Evolutionary conservation across 2,329 filamentous ascomycete genomes (phyloP), one percentile per base, ranked within the genome.

Genomic region (Botrytis galanthina): DNA sequence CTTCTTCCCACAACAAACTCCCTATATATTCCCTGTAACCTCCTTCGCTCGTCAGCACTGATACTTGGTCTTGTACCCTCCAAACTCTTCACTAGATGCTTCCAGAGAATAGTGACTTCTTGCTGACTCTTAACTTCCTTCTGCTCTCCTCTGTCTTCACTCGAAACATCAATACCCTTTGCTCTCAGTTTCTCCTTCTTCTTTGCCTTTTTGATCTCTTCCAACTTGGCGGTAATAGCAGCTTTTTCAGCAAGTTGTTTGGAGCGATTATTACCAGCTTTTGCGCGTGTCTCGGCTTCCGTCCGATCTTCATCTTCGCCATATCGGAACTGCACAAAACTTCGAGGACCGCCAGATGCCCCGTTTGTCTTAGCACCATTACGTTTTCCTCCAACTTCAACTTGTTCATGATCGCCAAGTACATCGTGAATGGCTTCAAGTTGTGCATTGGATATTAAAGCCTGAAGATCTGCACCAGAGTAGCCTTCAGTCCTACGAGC

Each of bases 361-460:
- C 78, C 78, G 46, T 79, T 79, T 74, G 67, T 79, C 77, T 80
- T 78, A 42, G 71, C 63, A 73, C 76, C 70, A 32, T 70, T 67
- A 29, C 73, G 71, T 37, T 75, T 73, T 10, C 78, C 81, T 29
- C 79, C 80, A 35, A 80, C 71, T 35, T 83, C 79, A 39, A 79
- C 78, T 42, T 81, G 78, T 48, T 87, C 85, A 44, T 89, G 85
- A 78, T 91, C 89, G 71, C 90, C 91, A 0, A 99, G 88, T 3
- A 97, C 90, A 77, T 98, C 95, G 81, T 99, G 96, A 76, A 99
- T 98, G 42, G 96, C 96, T 84, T 98, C 95, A 9, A 99, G 87
- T 81, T 99, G 96, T 0, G 96, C 95, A 78, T 99, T 99, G 79
- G 97, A 98, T 61, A 98, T 91, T 10, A 99, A 88, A 0, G 95